phyloP scores from a whole-genome alignment of 129 eudicot genomes.

The Mikania micrantha region DNA sequence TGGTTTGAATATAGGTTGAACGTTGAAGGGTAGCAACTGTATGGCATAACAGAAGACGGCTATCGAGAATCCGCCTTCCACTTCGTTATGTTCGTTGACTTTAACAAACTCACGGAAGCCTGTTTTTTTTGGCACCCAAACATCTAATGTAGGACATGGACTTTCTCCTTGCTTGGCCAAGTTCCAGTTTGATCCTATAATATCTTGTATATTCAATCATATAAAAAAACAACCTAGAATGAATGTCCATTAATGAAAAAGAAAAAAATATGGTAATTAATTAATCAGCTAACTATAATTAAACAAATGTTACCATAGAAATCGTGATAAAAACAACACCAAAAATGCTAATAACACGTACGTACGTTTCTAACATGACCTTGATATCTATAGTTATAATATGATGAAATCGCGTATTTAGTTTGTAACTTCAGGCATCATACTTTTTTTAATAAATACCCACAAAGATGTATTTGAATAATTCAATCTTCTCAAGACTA shows the following conservation, averaged over 20 bases:
- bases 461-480: not conserved
- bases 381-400: not conserved
- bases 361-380: not conserved
- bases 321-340: too few species aligned
- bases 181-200: conserved; percentile 6
- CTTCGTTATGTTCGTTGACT: not conserved
- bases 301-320: not conserved
- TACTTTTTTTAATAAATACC: not conserved
- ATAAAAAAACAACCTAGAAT: not conserved
- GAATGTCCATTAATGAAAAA: not conserved
- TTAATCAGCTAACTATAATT: too few species aligned
- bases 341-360: not conserved
- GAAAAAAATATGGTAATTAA: not conserved
- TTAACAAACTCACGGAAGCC: conserved; percentile 19
- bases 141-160: conserved; percentile 18
- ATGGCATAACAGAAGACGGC: conserved; percentile 22
- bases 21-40: not conserved
- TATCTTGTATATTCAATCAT: conserved; percentile 5
- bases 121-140: conserved; percentile 22
- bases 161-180: not conserved
- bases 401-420: not conserved
- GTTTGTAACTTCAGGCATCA: not conserved
- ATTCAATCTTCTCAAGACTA: not conserved
- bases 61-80: conserved; percentile 19
- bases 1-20: conserved; percentile 15